These are phyloP conservation scores for Anthracocystis setariae DNA, from an alignment of 1,284 basidiomycete genomes.

Conservation along the genomic window DNA sequence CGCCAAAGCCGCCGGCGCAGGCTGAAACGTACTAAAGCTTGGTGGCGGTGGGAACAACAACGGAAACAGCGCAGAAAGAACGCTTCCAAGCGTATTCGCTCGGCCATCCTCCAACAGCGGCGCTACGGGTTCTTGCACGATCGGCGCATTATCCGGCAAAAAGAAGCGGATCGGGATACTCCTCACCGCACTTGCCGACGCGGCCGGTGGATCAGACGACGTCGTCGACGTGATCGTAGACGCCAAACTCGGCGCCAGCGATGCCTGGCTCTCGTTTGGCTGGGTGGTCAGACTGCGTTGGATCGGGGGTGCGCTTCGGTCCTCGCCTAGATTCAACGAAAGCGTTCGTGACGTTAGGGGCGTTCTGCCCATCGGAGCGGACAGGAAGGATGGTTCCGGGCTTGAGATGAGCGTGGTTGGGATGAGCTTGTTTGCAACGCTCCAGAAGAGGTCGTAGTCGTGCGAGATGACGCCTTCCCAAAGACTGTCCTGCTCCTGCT, in stretches of 20 bases:
- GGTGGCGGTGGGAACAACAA: constrained; percentile 70
- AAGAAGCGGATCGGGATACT: constrained; percentile 79
- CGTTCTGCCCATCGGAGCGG: constrained; percentile 7
- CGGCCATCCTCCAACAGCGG: constrained; percentile 71
- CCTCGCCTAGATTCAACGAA: constrained; percentile 36
- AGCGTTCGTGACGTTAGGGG: constrained; percentile 18
- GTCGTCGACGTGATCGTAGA: constrained; percentile 39
- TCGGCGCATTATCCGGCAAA: constrained; percentile 83
- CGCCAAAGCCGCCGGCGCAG: constrained; percentile 67
- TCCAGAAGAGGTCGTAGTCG: constrained; percentile 93
- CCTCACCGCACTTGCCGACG: constrained; percentile 23
- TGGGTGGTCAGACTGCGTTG: constrained; percentile 40
- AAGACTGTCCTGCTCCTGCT: constrained; percentile 57
- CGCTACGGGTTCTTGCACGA: constrained; percentile 86
- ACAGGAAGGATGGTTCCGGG: neutral
- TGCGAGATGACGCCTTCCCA: constrained; percentile 72
- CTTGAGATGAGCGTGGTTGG: constrained; percentile 56
- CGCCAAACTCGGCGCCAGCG: constrained; percentile 36
- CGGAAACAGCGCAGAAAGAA: constrained; percentile 69
- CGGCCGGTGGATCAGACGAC: constrained; percentile 31
- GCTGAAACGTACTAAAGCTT: constrained; percentile 45
- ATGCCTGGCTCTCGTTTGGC: constrained; percentile 39
- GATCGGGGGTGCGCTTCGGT: constrained; percentile 5
- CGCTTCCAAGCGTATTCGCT: constrained; percentile 69
- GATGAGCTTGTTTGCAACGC: constrained; percentile 83